A percentile compares a stretch with the other conserved stretches of the same genome.
These are phyloP conservation scores for Asterochloris sp. DNA, from an alignment of 139 green algal species.

Conservation along the genomic window DNA sequence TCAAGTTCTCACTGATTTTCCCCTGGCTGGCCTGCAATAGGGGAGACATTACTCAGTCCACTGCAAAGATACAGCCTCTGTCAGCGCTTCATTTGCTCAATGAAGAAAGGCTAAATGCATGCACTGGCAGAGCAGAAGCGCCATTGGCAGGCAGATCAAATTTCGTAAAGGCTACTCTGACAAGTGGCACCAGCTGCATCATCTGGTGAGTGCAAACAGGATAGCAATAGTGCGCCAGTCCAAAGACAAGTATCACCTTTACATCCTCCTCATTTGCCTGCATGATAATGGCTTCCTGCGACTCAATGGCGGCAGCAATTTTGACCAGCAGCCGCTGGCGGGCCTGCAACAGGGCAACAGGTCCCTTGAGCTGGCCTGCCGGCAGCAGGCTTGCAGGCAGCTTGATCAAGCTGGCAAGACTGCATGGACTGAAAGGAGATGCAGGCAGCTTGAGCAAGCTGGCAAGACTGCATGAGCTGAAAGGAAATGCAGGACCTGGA, in stretches of 20 bases:
- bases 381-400: too few species aligned
- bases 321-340: conserved; percentile 57
- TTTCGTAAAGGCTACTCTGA: background rate
- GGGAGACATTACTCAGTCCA: background rate
- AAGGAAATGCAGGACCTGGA: too few species aligned
- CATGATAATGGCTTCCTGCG: conserved; percentile 73
- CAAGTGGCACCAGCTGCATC: background rate
- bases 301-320: conserved; percentile 79
- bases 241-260: conserved; percentile 29
- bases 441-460: too few species aligned
- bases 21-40: background rate
- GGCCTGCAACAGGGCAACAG: background rate
- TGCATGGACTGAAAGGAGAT: too few species aligned
- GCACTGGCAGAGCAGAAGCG: background rate
- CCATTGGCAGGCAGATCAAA: background rate
- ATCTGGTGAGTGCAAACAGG: background rate
- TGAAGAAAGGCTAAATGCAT: background rate
- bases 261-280: conserved; percentile 77
- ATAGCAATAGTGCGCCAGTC: background rate
- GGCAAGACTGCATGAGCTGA: too few species aligned
- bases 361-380: too few species aligned
- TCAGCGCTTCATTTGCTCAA: background rate
- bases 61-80: background rate
- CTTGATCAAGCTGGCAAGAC: too few species aligned
- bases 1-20: conserved; percentile 31